These are phyloP conservation scores for Peronospora tabacina DNA, from an alignment of 352 stramenopile species.

Conservation along the genomic window DNA sequence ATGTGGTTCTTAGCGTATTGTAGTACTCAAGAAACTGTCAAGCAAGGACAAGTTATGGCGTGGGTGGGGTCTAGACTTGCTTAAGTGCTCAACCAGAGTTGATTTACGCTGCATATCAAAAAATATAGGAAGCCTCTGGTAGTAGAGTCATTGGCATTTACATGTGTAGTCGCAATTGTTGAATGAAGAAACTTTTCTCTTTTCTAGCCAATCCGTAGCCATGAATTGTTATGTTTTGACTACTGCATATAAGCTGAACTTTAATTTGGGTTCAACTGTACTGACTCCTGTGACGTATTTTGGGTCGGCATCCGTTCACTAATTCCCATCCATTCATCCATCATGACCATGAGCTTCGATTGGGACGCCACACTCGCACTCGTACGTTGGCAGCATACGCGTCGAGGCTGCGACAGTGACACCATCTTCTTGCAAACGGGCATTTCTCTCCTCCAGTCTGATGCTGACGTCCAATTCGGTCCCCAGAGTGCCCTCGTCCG, in stretches of 20 bases:
- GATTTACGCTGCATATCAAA: constrained; percentile 15
- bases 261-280: not conserved
- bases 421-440: constrained; percentile 32
- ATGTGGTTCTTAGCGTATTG: constrained; percentile 43
- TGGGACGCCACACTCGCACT: constrained; percentile 53
- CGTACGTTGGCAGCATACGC: constrained; percentile 56
- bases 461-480: constrained; percentile 12
- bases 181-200: too few species aligned
- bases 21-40: constrained; percentile 12
- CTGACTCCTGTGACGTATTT: too few species aligned
- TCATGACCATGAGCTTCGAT: constrained; percentile 15
- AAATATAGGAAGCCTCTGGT: too few species aligned
- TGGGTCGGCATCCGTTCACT: constrained; percentile 25
- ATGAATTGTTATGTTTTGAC: too few species aligned
- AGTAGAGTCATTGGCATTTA: too few species aligned
- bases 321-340: constrained; percentile 12
- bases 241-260: too few species aligned
- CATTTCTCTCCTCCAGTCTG: constrained; percentile 26
- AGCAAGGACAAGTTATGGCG: constrained; percentile 6
- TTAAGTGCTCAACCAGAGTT: constrained; percentile 1
- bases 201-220: too few species aligned
- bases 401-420: constrained; percentile 47
- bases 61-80: not conserved
- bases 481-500: constrained; percentile 19
- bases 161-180: too few species aligned